Percentiles rank a stretch among this genome's conserved stretches.
Evolutionary conservation across 2,329 filamentous ascomycete species (phyloP).

Genomic region (Nigrospora osmanthi): DNA sequence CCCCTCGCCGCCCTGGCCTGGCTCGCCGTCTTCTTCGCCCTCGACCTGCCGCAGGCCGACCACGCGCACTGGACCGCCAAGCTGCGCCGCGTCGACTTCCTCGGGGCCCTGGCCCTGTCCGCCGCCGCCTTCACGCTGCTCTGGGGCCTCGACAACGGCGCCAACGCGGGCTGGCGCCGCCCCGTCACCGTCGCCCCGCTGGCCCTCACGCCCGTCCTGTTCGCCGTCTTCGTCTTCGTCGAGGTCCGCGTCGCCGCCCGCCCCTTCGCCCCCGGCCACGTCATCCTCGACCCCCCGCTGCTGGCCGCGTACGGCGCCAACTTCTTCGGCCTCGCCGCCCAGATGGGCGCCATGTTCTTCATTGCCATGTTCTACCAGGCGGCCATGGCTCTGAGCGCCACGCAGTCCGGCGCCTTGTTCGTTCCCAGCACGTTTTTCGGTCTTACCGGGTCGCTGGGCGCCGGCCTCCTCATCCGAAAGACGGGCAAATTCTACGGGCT

Average conservation of each 20-base stretch:
- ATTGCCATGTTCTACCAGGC: slow-evolving; percentile 75
- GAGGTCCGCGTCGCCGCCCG: slow-evolving; percentile 61
- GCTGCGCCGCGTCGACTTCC: slow-evolving; percentile 62
- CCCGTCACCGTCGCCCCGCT: slow-evolving; percentile 39
- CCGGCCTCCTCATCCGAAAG: slow-evolving; percentile 59
- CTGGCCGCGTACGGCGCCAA: slow-evolving; percentile 64
- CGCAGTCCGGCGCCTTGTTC: slow-evolving; percentile 55
- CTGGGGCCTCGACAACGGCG: slow-evolving; percentile 64
- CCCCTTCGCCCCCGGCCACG: slow-evolving; percentile 67
- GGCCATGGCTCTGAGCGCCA: slow-evolving; percentile 55
- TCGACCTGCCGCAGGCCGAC: slow-evolving; percentile 52
- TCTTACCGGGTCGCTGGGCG: slow-evolving; percentile 56
- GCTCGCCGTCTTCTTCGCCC: slow-evolving; percentile 50
- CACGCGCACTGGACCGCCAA: slow-evolving; percentile 58
- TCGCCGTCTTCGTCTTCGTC: slow-evolving; percentile 58
- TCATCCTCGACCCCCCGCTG: slow-evolving; percentile 61
- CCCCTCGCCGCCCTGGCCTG: slow-evolving; percentile 62
- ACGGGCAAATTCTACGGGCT: slow-evolving; percentile 67
- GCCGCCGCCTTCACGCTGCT: slow-evolving; percentile 57
- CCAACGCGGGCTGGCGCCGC: slow-evolving; percentile 61
- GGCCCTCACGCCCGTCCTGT: slow-evolving; percentile 46
- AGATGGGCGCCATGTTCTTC: slow-evolving; percentile 57
- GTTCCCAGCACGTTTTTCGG: slow-evolving; percentile 57
- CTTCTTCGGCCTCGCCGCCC: slow-evolving; percentile 60
- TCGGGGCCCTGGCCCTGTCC: slow-evolving; percentile 61